Evolutionary conservation across 2,329 filamentous ascomycete genomes (phyloP).

Genomic region (Capronia epimyces): DNA sequence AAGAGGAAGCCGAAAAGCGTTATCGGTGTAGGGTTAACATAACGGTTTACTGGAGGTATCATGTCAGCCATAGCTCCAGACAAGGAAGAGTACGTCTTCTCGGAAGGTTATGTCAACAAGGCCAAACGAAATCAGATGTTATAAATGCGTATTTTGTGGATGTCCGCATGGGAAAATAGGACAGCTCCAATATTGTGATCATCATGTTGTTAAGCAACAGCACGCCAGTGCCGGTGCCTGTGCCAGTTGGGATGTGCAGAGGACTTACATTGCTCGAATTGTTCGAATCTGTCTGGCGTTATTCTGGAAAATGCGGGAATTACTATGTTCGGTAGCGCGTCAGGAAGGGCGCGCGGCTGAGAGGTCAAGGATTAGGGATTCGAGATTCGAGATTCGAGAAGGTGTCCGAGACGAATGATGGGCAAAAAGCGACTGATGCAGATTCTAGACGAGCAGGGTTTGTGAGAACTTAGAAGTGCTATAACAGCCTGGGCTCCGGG

Average conservation of each 20-base stretch:
- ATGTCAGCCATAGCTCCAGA: neutral
- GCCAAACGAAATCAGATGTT: constrained; percentile 20
- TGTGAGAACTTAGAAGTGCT: neutral
- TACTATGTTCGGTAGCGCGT: constrained; percentile 1
- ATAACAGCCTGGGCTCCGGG: neutral
- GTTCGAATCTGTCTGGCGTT: neutral
- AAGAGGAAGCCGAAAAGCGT: constrained; percentile 4
- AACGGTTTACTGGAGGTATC: neutral
- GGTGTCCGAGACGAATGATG: neutral
- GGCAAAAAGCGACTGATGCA: neutral
- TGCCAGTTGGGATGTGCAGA: neutral
- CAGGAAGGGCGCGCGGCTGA: neutral
- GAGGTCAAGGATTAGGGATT: neutral
- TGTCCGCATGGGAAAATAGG: constrained; percentile 31
- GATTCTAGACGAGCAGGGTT: neutral
- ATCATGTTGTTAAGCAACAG: constrained; percentile 24
- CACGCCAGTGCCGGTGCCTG: neutral
- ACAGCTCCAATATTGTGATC: constrained; percentile 35
- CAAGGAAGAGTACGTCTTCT: neutral
- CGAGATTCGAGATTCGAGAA: neutral
- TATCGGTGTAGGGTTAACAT: constrained; percentile 10
- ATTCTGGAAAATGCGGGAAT: neutral
- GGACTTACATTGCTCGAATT: neutral
- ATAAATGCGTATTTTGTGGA: constrained; percentile 26
- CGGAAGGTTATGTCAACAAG: neutral